Conservation (phyloP, 208 protist genomes). For the Angomonas deanei region DNA sequence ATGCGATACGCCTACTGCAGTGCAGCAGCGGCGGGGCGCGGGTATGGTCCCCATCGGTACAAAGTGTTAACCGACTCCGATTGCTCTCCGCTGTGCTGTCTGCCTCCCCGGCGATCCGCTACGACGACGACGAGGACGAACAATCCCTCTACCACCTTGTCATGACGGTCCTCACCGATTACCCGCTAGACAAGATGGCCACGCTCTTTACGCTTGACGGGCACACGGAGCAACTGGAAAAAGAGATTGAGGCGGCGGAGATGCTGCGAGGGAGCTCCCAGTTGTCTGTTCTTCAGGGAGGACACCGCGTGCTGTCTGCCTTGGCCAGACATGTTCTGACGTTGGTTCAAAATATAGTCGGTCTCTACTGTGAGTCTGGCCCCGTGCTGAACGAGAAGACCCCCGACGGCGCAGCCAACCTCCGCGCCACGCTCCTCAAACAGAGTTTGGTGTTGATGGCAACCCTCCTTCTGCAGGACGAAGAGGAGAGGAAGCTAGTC, state of each 20-base stretch:
- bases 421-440: conserved; percentile 36
- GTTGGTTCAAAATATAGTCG: conserved; percentile 37
- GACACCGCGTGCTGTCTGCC: conserved; percentile 15
- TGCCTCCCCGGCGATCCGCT: conserved; percentile 35
- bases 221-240: conserved; percentile 11
- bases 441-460: conserved; percentile 78
- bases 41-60: conserved; percentile 15
- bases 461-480: conserved; percentile 35
- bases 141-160: conserved; percentile 48
- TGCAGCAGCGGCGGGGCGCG: background rate
- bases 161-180: conserved; percentile 28
- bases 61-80: conserved; percentile 27
- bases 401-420: conserved; percentile 24
- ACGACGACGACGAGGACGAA: conserved; percentile 47
- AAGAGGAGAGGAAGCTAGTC: background rate
- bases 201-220: conserved; percentile 29
- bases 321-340: conserved; percentile 27
- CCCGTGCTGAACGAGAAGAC: conserved; percentile 58
- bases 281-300: conserved; percentile 16
- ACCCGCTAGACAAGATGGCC: conserved; percentile 46
- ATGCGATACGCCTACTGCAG: conserved; percentile 6
- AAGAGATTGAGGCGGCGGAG: conserved; percentile 19
- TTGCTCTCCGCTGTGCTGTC: conserved; percentile 41
- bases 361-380: conserved; percentile 49
- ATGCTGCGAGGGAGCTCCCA: conserved; percentile 11